Conservation (phyloP, 352 stramenopile species). For the Phytophthora pseudosyringae region DNA sequence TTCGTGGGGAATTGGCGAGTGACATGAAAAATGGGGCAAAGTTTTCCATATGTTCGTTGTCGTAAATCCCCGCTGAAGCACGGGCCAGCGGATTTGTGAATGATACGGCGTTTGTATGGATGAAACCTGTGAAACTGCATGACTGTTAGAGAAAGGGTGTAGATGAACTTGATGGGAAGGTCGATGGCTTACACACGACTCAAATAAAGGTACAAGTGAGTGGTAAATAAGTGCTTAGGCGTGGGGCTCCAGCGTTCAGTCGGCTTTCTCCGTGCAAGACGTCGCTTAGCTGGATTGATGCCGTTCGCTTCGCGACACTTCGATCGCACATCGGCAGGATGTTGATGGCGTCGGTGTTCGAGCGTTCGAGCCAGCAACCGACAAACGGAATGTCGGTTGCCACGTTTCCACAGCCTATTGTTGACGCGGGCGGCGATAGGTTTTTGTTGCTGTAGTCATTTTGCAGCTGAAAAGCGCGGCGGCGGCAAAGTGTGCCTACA, state of each 20-base stretch:
- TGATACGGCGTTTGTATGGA: background rate
- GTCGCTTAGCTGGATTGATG: too few species aligned
- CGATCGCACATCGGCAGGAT: conserved; percentile 4
- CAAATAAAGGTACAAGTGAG: background rate
- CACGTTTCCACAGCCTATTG: too few species aligned
- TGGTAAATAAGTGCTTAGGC: too few species aligned
- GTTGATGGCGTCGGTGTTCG: background rate
- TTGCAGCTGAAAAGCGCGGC: background rate
- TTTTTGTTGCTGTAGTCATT: too few species aligned
- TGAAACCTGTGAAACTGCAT: conserved; percentile 1
- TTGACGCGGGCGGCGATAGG: too few species aligned
- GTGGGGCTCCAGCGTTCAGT: background rate
- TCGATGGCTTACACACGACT: conserved; percentile 9
- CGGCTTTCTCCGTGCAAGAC: background rate
- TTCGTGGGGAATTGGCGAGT: conserved; percentile 21
- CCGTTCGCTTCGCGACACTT: background rate
- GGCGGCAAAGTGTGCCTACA: too few species aligned
- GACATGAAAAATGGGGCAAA: conserved; percentile 20
- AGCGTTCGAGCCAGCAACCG: background rate
- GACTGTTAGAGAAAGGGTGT: background rate
- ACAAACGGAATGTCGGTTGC: background rate
- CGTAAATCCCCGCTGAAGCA: background rate
- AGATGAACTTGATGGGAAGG: background rate
- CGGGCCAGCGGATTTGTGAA: background rate
- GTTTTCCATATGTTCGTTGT: conserved; percentile 9